Percentiles rank a stretch among this genome's conserved stretches.
phyloP scores from a whole-genome alignment of 345 rosid species.

The Corymbia maculata region DNA sequence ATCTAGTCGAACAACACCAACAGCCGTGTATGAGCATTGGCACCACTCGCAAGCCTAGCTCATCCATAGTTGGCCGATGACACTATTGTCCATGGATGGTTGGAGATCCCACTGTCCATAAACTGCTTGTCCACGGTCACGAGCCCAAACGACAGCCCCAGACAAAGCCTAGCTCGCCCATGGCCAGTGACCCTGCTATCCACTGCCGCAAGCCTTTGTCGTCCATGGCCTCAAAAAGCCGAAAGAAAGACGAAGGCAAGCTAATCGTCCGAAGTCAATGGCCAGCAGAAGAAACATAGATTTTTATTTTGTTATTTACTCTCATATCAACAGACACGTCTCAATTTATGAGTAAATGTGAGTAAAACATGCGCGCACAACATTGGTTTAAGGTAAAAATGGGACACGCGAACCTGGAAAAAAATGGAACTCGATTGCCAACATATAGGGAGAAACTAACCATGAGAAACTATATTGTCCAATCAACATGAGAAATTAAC shows the following conservation, averaged over 20 bases:
- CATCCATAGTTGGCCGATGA: not conserved
- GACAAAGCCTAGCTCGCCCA: not conserved
- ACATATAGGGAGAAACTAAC: no score
- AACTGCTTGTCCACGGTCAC: not conserved
- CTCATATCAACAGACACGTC: not conserved
- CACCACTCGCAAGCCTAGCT: not conserved
- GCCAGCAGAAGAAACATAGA: not conserved
- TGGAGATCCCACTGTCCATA: not conserved
- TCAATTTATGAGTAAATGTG: not conserved
- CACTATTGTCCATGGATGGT: not conserved
- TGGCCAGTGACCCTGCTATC: not conserved
- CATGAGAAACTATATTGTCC: no score
- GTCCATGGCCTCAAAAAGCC: not conserved
- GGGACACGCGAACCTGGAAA: not conserved
- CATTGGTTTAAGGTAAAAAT: not conserved
- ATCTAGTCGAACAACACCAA: not conserved
- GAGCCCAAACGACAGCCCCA: not conserved
- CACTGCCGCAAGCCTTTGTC: not conserved
- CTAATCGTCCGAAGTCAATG: not conserved
- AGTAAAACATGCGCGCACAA: not conserved
- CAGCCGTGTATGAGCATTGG: fast-evolving
- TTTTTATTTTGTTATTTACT: not conserved
- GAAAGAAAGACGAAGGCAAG: not conserved
- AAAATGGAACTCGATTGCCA: not conserved
- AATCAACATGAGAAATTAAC: no score